Percentiles rank a stretch among this genome's conserved stretches.
phyloP scores from a whole-genome alignment of 2,329 filamentous ascomycete species.

The Hortaea sp. region DNA sequence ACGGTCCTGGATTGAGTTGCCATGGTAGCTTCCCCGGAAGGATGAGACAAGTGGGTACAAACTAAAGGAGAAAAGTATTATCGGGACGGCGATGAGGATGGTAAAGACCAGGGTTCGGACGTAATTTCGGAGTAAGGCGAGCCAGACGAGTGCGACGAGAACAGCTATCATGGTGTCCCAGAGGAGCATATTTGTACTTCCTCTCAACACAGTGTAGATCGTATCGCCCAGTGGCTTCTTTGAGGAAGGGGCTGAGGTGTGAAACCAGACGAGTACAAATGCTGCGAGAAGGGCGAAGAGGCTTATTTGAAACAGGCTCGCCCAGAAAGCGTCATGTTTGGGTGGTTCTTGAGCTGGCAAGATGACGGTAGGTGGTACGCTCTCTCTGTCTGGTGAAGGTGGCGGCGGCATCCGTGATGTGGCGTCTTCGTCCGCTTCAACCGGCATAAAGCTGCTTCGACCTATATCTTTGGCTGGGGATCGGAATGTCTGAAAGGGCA shows the following conservation, averaged over 20 bases:
- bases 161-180: slow-evolving; percentile 87
- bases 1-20: slow-evolving; percentile 71
- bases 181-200: slow-evolving; percentile 79
- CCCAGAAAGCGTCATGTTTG: slow-evolving; percentile 83
- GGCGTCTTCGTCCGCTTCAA: slow-evolving; percentile 43
- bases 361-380: slow-evolving; percentile 47
- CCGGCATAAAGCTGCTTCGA: slow-evolving; percentile 36
- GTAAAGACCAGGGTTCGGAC: slow-evolving; percentile 72
- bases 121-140: slow-evolving; percentile 78
- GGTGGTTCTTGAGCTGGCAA: slow-evolving; percentile 59
- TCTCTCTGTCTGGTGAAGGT: slow-evolving; percentile 41
- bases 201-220: slow-evolving; percentile 79
- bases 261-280: slow-evolving; percentile 79
- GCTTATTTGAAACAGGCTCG: slow-evolving; percentile 77
- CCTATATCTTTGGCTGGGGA: slow-evolving; percentile 26
- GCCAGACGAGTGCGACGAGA: slow-evolving; percentile 80
- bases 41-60: slow-evolving; percentile 86
- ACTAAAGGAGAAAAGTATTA: slow-evolving; percentile 80
- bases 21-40: slow-evolving; percentile 66
- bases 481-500: slow-evolving; percentile 47
- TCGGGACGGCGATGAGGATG: slow-evolving; percentile 73
- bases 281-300: slow-evolving; percentile 77
- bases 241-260: slow-evolving; percentile 62
- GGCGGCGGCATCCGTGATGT: slow-evolving; percentile 35
- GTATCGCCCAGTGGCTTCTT: slow-evolving; percentile 78